A percentile compares a stretch with the other conserved stretches of the same genome.
phyloP scores from a whole-genome alignment of 257 asterid species.

The Solanum okadae region DNA sequence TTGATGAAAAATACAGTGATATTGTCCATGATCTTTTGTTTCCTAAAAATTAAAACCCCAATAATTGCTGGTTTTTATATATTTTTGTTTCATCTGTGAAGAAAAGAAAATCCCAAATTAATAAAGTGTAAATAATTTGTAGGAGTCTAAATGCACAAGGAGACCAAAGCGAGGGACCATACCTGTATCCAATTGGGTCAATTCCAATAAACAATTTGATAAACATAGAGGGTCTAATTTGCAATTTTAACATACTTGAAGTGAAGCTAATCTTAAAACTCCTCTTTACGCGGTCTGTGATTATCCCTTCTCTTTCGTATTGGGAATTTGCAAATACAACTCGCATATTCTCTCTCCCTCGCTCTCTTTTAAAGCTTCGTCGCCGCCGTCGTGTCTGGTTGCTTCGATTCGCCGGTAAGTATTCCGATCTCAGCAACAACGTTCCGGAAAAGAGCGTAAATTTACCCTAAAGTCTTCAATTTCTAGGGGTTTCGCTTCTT shows the following conservation, averaged over 20 bases:
- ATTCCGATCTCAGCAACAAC: too few species aligned
- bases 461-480: too few species aligned
- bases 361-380: too few species aligned
- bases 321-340: not conserved
- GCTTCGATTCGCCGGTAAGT: too few species aligned
- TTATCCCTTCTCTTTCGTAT: not conserved
- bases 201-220: too few species aligned
- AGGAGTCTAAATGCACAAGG: not conserved
- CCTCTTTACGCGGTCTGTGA: not conserved
- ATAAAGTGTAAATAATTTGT: not conserved
- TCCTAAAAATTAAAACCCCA: not conserved
- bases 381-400: too few species aligned
- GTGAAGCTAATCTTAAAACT: not conserved
- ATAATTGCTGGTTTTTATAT: too few species aligned
- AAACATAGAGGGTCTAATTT: too few species aligned
- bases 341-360: too few species aligned
- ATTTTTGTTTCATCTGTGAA: too few species aligned
- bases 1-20: not conserved
- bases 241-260: too few species aligned
- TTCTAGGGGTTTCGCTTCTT: conserved; percentile 9
- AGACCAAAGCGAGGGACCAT: not conserved
- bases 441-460: too few species aligned
- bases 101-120: not conserved
- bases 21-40: not conserved
- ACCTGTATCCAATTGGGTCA: not conserved